Percentiles rank a stretch among this genome's conserved stretches.
Evolutionary conservation across 495 filamentous ascomycete genomes (phyloP).

Genomic region (Xylaria castorea): DNA sequence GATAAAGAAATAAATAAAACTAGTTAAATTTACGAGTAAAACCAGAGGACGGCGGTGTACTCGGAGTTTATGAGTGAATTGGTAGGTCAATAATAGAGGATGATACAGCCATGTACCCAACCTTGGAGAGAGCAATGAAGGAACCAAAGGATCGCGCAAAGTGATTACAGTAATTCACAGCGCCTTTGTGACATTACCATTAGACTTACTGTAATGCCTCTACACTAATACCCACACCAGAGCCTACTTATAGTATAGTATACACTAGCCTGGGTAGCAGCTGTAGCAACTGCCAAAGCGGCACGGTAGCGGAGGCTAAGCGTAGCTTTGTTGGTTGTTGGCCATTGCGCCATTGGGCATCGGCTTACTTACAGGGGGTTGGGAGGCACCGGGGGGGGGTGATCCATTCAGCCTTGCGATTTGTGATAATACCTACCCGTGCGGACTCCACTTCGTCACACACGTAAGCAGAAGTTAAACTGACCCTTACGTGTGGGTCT

Average conservation of each 20-base stretch:
- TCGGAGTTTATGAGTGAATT: background rate
- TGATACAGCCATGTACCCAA: background rate
- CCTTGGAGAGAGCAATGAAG: background rate
- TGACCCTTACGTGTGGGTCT: too few relatives aligned
- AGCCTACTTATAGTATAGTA: background rate
- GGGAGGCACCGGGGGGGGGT: background rate
- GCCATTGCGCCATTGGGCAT: background rate
- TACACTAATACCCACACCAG: background rate
- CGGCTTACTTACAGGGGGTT: background rate
- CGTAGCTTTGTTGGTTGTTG: background rate
- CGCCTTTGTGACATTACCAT: slow-evolving; percentile 5
- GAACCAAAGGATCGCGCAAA: background rate
- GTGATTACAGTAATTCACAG: background rate
- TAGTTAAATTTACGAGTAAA: background rate
- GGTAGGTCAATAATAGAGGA: background rate
- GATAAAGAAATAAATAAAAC: too few relatives aligned
- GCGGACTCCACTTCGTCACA: too few relatives aligned
- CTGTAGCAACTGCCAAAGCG: background rate
- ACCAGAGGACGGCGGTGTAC: background rate
- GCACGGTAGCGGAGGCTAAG: background rate
- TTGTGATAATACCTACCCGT: too few relatives aligned
- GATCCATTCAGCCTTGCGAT: slow-evolving; percentile 11
- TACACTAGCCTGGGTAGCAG: background rate
- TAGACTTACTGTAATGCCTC: background rate
- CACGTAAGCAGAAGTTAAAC: too few relatives aligned